phyloP scores from a whole-genome alignment of 2,329 filamentous ascomycete species.

The Phaeosphaeria sp. region DNA sequence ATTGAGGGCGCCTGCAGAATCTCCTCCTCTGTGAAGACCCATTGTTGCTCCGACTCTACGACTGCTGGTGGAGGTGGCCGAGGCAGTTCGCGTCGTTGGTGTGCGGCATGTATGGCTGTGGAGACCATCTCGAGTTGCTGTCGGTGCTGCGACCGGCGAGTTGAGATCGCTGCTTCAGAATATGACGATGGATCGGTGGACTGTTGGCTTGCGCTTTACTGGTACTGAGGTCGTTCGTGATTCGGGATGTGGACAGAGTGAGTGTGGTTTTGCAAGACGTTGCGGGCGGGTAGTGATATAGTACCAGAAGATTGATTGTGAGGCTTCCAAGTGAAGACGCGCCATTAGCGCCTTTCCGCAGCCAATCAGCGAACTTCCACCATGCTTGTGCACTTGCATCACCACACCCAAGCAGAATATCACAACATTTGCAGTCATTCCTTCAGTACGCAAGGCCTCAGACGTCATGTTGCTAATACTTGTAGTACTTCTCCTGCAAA shows the following conservation, averaged over 20 bases:
- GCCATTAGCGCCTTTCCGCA: background rate
- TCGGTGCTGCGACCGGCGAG: background rate
- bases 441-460: background rate
- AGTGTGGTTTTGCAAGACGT: background rate
- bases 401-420: background rate
- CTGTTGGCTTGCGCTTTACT: background rate
- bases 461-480: slow-evolving; percentile 1
- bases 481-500: slow-evolving; percentile 33
- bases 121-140: slow-evolving; percentile 35
- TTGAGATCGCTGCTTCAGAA: background rate
- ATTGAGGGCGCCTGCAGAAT: slow-evolving; percentile 83
- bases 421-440: background rate
- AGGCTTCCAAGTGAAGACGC: background rate
- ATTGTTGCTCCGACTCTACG: slow-evolving; percentile 71
- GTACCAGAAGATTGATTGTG: background rate
- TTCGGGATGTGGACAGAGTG: background rate
- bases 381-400: background rate
- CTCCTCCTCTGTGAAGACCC: slow-evolving; percentile 88
- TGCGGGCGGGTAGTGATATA: background rate
- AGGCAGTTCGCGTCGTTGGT: slow-evolving; percentile 39
- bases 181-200: background rate
- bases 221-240: background rate
- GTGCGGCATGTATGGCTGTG: slow-evolving; percentile 23
- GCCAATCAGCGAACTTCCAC: background rate
- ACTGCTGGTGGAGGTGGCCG: slow-evolving; percentile 54